Conservation (phyloP, 148 eudicot species). For the Linanthus parryae region DNA sequence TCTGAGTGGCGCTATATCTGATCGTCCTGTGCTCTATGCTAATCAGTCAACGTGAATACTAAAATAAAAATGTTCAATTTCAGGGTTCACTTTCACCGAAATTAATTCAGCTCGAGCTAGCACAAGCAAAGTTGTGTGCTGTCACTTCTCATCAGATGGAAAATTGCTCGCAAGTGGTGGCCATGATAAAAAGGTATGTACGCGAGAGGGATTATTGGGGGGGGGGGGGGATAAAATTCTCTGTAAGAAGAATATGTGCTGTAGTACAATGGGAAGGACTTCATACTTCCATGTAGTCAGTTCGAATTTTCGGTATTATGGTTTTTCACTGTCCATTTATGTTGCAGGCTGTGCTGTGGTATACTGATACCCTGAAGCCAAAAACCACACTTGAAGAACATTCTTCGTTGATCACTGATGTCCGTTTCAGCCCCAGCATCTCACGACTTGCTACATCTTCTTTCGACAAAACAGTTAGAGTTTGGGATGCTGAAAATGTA, state of each 20-base stretch:
- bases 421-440: conserved; percentile 87
- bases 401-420: conserved; percentile 69
- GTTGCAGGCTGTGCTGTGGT: conserved; percentile 79
- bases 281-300: background rate
- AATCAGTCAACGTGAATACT: too few relatives aligned
- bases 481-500: conserved; percentile 90
- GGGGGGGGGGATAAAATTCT: background rate
- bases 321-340: conserved; percentile 5
- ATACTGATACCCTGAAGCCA: conserved; percentile 64
- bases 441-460: conserved; percentile 90
- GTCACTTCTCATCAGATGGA: conserved; percentile 93
- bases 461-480: conserved; percentile 83
- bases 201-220: background rate
- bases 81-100: conserved; percentile 85
- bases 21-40: too few relatives aligned
- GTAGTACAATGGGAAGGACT: background rate
- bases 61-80: too few relatives aligned
- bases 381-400: conserved; percentile 85
- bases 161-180: conserved; percentile 94
- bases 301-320: background rate
- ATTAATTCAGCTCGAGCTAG: conserved; percentile 79
- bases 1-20: too few relatives aligned
- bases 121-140: conserved; percentile 67
- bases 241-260: conserved; percentile 3
- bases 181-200: conserved; percentile 76